Conservation (phyloP, 192 early-diverging fungal species). For the Pilobolus umbonatus region DNA sequence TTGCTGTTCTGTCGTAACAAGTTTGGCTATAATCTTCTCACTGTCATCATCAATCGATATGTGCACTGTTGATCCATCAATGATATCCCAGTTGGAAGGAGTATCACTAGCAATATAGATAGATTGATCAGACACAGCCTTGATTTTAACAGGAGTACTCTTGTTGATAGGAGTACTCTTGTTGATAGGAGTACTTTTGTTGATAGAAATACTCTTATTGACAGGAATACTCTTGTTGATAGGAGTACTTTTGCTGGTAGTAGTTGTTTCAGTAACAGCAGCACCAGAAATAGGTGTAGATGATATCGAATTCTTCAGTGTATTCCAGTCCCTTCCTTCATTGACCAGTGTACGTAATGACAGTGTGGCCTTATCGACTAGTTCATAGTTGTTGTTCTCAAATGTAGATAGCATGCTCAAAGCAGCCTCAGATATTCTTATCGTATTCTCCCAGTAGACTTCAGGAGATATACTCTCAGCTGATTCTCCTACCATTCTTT, state of each 20-base stretch:
- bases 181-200: not conserved
- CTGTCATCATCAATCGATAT: not conserved
- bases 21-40: not conserved
- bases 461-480: not conserved
- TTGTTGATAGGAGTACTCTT: not conserved
- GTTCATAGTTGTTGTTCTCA: conserved; percentile 1
- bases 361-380: conserved; percentile 5
- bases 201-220: not conserved
- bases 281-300: not conserved
- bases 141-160: not conserved
- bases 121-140: no score
- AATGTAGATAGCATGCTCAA: conserved; percentile 1
- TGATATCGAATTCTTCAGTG: conserved; percentile 7
- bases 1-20: conserved; percentile 13
- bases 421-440: conserved; percentile 4
- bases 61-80: conserved; percentile 1
- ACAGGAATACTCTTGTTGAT: not conserved
- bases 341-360: conserved; percentile 6
- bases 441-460: conserved; percentile 2
- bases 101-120: not conserved
- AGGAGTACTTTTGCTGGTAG: not conserved
- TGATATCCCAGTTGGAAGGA: conserved; percentile 10
- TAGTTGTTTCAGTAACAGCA: not conserved
- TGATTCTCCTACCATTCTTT: not conserved
- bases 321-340: conserved; percentile 6